These are phyloP conservation scores for Rhodotorula sp. DNA, from an alignment of 1,284 basidiomycete genomes.

Conservation along the genomic window DNA sequence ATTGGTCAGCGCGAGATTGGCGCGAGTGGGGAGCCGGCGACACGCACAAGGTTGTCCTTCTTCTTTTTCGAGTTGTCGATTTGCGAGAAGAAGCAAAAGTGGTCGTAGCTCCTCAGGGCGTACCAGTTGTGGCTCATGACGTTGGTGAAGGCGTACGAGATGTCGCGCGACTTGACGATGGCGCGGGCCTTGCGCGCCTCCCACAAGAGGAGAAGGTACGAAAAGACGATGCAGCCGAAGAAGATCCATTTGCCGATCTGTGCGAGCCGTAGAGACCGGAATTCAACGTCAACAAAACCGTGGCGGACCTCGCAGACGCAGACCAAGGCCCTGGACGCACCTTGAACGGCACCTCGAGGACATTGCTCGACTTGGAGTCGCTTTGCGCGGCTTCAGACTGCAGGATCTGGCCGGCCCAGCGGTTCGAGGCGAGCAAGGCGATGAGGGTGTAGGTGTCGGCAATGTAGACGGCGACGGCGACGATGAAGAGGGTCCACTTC, in stretches of 20 bases:
- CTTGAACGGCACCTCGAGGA: conserved; percentile 79
- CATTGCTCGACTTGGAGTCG: conserved; percentile 57
- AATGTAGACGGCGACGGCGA: conserved; percentile 86
- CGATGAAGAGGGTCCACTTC: conserved; percentile 88
- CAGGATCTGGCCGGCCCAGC: conserved; percentile 89
- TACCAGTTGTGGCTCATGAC: conserved; percentile 81
- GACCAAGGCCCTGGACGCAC: background rate
- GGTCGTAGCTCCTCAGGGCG: conserved; percentile 65
- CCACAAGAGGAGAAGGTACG: conserved; percentile 82
- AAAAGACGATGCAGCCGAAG: conserved; percentile 95
- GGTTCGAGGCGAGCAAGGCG: conserved; percentile 88
- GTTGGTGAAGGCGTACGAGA: conserved; percentile 95
- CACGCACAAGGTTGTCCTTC: conserved; percentile 75
- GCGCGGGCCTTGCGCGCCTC: conserved; percentile 88
- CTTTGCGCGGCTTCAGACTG: conserved; percentile 59
- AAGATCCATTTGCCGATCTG: conserved; percentile 91
- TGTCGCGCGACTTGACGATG: conserved; percentile 91
- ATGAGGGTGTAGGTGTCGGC: conserved; percentile 96
- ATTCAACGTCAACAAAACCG: background rate
- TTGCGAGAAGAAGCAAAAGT: conserved; percentile 97
- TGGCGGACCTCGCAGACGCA: no score
- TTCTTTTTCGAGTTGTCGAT: conserved; percentile 94
- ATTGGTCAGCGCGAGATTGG: no score
- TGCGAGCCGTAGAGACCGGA: background rate
- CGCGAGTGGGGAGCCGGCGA: no score